These are phyloP conservation scores for Neonectria ditissima DNA, from an alignment of 2,329 filamentous ascomycete genomes.

Conservation along the genomic window DNA sequence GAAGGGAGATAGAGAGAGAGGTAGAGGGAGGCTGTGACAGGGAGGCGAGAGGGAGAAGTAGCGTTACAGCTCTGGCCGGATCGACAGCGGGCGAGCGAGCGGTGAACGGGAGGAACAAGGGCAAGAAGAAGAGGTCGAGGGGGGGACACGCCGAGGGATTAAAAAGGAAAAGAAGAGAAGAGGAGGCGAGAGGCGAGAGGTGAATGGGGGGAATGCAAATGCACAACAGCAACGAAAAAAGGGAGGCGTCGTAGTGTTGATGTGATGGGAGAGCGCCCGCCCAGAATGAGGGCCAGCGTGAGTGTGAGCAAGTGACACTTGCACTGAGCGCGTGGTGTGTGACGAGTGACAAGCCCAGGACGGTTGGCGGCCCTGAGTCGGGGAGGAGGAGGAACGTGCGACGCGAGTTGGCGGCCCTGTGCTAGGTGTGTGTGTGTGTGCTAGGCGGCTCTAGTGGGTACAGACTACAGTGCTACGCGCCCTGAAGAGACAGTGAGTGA, in stretches of 20 bases:
- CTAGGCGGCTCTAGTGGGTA: background rate
- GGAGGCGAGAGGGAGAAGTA: constrained; percentile 5
- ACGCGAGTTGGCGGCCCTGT: background rate
- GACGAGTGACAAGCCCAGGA: constrained; percentile 1
- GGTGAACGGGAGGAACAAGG: constrained; percentile 13
- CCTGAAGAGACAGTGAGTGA: background rate
- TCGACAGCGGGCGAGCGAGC: constrained; percentile 15
- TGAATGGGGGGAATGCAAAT: constrained; percentile 14
- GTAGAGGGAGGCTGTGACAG: background rate
- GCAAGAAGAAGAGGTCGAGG: background rate
- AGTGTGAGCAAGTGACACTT: constrained; percentile 5
- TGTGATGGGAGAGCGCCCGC: background rate
- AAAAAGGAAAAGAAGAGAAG: constrained; percentile 15
- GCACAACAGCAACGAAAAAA: constrained; percentile 5
- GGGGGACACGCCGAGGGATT: constrained; percentile 2
- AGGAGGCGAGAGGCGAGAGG: constrained; percentile 11
- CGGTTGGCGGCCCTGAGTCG: background rate
- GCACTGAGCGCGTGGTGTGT: constrained; percentile 13
- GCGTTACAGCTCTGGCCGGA: constrained; percentile 3
- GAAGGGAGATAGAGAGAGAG: constrained; percentile 6
- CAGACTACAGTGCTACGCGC: background rate
- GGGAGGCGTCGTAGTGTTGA: constrained; percentile 15
- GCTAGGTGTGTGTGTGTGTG: background rate
- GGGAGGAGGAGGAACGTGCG: constrained; percentile 4
- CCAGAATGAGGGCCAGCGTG: background rate